These are phyloP conservation scores for Bocquillonia castaneifolia DNA, from an alignment of 441 rosid genomes.

Conservation along the genomic window DNA sequence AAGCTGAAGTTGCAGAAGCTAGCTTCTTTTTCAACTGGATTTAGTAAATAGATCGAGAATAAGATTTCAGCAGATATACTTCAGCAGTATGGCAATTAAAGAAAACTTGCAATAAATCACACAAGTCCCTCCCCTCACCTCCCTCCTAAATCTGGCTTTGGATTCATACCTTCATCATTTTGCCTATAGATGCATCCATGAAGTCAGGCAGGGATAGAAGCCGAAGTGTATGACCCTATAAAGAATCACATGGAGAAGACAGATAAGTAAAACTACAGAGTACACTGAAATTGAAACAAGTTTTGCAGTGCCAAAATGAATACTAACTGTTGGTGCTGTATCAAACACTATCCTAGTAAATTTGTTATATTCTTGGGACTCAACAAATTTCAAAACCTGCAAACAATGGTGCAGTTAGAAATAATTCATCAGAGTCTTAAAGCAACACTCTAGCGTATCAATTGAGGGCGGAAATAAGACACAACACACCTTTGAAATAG, in stretches of 20 bases:
- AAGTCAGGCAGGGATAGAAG: constrained; percentile 80
- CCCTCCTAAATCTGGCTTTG: not conserved
- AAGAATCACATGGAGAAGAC: constrained; percentile 15
- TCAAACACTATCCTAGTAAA: constrained; percentile 74
- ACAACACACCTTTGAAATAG: constrained; percentile 63
- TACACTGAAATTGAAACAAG: not conserved
- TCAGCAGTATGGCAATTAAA: not conserved
- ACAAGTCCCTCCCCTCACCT: not conserved
- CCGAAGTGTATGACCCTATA: constrained; percentile 75
- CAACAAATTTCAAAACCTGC: constrained; percentile 74
- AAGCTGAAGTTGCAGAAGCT: constrained; percentile 61
- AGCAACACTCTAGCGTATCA: constrained; percentile 7
- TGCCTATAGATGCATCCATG: constrained; percentile 70
- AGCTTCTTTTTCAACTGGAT: constrained; percentile 64
- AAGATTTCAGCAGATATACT: constrained; percentile 14
- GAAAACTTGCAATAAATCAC: constrained; percentile 7
- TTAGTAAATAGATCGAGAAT: constrained; percentile 10
- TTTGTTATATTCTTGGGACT: constrained; percentile 57
- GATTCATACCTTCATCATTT: constrained; percentile 59
- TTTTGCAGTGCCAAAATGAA: constrained; percentile 5
- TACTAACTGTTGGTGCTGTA: constrained; percentile 78
- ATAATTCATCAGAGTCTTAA: not conserved
- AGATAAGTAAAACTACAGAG: not conserved
- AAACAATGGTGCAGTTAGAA: constrained; percentile 22
- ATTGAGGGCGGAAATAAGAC: constrained; percentile 14